Conservation (phyloP, 2,329 filamentous ascomycete species). For the Exophiala lecanii-corni region DNA sequence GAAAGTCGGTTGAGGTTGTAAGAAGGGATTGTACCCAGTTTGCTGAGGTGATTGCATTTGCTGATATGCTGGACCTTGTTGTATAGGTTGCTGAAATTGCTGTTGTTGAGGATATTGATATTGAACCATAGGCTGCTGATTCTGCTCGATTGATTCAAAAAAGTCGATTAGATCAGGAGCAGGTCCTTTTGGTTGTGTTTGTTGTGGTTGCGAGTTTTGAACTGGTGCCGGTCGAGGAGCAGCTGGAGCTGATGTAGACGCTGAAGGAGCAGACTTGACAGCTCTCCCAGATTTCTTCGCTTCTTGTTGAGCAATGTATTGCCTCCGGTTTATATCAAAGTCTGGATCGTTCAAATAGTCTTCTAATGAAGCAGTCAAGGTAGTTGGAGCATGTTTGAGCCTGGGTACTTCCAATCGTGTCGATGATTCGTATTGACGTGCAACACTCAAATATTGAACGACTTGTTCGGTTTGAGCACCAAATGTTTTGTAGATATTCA, state of each 20-base stretch:
- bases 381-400: slow-evolving; percentile 93
- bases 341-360: slow-evolving; percentile 93
- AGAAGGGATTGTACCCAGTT: slow-evolving; percentile 28
- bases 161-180: slow-evolving; percentile 82
- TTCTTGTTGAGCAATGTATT: slow-evolving; percentile 83
- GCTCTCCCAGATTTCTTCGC: slow-evolving; percentile 48
- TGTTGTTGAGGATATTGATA: slow-evolving; percentile 40
- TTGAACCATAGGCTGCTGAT: slow-evolving; percentile 65
- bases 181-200: slow-evolving; percentile 35
- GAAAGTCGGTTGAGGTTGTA: slow-evolving; percentile 22
- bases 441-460: slow-evolving; percentile 81
- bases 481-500: slow-evolving; percentile 89
- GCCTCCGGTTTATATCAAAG: slow-evolving; percentile 86
- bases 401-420: slow-evolving; percentile 93
- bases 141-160: slow-evolving; percentile 88
- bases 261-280: slow-evolving; percentile 23
- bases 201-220: slow-evolving; percentile 22
- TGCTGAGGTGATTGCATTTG: slow-evolving; percentile 27
- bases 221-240: slow-evolving; percentile 6
- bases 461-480: slow-evolving; percentile 88
- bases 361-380: slow-evolving; percentile 80
- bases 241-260: slow-evolving; percentile 21
- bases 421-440: slow-evolving; percentile 84
- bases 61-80: slow-evolving; percentile 21
- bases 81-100: slow-evolving; percentile 16